A percentile compares a stretch with the other conserved stretches of the same genome.
Conservation (phyloP, 23 red algal species). For the Gracilaria domingensis region DNA sequence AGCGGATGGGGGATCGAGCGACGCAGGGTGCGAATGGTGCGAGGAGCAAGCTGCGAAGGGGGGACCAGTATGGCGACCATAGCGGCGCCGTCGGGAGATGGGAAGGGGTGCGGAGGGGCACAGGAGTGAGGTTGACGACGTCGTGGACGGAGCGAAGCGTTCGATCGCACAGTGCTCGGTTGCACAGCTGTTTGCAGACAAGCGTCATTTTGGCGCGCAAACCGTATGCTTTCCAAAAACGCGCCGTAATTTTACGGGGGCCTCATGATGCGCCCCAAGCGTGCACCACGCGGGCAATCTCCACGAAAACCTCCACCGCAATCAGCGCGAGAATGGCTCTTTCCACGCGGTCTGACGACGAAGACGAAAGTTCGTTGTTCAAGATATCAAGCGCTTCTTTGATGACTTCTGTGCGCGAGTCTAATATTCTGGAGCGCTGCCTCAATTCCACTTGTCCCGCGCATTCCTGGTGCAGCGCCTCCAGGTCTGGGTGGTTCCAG, state of each 20-base stretch:
- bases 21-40: not conserved
- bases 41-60: not conserved
- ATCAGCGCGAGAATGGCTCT: conserved; percentile 90
- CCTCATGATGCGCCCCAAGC: not conserved
- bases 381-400: conserved; percentile 92
- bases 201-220: not conserved
- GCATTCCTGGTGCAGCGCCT: conserved; percentile 75
- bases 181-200: not conserved
- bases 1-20: conserved; percentile 1
- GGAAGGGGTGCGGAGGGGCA: not conserved
- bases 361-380: conserved; percentile 88
- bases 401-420: conserved; percentile 84
- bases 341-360: conserved; percentile 82
- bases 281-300: conserved; percentile 56
- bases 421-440: conserved; percentile 77
- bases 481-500: conserved; percentile 88
- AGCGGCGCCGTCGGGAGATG: not conserved
- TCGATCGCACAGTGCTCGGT: not conserved
- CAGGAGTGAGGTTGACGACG: too few relatives aligned
- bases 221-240: too few relatives aligned
- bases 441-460: conserved; percentile 83
- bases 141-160: too few relatives aligned
- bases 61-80: not conserved
- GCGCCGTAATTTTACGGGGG: too few relatives aligned
- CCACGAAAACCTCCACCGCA: conserved; percentile 86